Percentiles rank a stretch among this genome's conserved stretches.
phyloP scores from a whole-genome alignment of 2,329 filamentous ascomycete species.

The Teratosphaeria gauchensis region DNA sequence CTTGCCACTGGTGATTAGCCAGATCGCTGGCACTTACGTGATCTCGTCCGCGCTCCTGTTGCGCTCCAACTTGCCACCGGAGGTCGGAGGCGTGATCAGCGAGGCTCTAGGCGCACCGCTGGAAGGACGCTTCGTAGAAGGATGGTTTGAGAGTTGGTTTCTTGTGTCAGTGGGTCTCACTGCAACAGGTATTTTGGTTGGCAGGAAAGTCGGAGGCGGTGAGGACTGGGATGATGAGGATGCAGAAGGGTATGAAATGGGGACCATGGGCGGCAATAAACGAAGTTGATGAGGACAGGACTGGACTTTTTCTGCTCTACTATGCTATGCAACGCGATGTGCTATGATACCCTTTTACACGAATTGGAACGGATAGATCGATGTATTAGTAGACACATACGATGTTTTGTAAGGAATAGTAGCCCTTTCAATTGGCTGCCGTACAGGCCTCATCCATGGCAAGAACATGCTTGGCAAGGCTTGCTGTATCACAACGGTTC shows the following conservation, averaged over 20 bases:
- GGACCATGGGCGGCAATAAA: conserved; percentile 1
- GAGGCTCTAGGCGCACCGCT: conserved; percentile 70
- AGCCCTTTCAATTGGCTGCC: too few species aligned
- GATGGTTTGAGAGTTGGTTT: conserved; percentile 87
- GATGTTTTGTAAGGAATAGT: too few species aligned
- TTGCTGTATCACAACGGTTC: too few species aligned
- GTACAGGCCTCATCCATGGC: too few species aligned
- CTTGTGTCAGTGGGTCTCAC: conserved; percentile 58
- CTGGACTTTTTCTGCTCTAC: neutral
- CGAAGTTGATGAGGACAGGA: conserved; percentile 2
- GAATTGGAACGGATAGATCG: too few species aligned
- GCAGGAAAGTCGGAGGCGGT: conserved; percentile 47
- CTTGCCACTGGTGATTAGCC: conserved; percentile 66
- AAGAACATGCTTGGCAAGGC: too few species aligned
- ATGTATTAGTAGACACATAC: too few species aligned
- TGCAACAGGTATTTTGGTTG: conserved; percentile 62
- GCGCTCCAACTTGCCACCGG: conserved; percentile 65
- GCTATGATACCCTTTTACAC: too few species aligned
- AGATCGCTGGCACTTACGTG: conserved; percentile 76
- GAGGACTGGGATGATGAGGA: conserved; percentile 35
- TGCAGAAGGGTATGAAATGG: conserved; percentile 8
- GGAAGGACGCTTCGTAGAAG: conserved; percentile 61
- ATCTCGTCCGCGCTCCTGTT: conserved; percentile 70
- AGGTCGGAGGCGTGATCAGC: conserved; percentile 67
- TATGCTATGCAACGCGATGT: neutral